These are phyloP conservation scores for Ophiosphaerella narmari DNA, from an alignment of 2,329 filamentous ascomycete genomes.

Conservation along the genomic window DNA sequence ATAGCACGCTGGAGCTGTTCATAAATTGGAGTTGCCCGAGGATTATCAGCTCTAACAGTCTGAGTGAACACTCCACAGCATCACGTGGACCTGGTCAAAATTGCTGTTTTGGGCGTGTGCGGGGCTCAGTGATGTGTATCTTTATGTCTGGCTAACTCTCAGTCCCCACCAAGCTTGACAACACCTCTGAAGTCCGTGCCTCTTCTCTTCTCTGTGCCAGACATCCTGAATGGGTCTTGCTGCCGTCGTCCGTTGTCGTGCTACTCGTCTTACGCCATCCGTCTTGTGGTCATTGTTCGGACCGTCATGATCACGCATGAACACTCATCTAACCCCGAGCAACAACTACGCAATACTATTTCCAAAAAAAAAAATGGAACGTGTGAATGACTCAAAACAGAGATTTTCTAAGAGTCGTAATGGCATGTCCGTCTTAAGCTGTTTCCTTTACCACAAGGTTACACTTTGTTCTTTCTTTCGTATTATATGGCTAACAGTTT, in stretches of 20 bases:
- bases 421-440: slow-evolving; percentile 16
- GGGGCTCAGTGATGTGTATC: slow-evolving; percentile 5
- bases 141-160: neutral
- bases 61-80: neutral
- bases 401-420: slow-evolving; percentile 18
- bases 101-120: slow-evolving; percentile 10
- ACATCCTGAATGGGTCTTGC: slow-evolving; percentile 5
- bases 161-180: slow-evolving; percentile 2
- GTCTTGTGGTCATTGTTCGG: slow-evolving; percentile 1
- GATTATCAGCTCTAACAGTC: neutral
- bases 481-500: slow-evolving; percentile 8
- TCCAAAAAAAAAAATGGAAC: slow-evolving; percentile 4
- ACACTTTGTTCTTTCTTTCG: slow-evolving; percentile 1
- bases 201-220: slow-evolving; percentile 1
- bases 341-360: neutral
- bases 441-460: slow-evolving; percentile 12
- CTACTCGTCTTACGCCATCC: slow-evolving; percentile 2
- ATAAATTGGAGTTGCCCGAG: neutral
- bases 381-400: slow-evolving; percentile 5
- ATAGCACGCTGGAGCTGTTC: too few relatives aligned
- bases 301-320: slow-evolving; percentile 1
- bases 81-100: slow-evolving; percentile 3
- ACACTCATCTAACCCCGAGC: neutral
- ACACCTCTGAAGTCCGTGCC: neutral
- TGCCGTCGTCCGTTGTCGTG: slow-evolving; percentile 6